A percentile compares a stretch with the other conserved stretches of the same genome.
These are phyloP conservation scores for Pseudogymnoascus sp. DNA, from an alignment of 2,329 filamentous ascomycete species.

Conservation along the genomic window DNA sequence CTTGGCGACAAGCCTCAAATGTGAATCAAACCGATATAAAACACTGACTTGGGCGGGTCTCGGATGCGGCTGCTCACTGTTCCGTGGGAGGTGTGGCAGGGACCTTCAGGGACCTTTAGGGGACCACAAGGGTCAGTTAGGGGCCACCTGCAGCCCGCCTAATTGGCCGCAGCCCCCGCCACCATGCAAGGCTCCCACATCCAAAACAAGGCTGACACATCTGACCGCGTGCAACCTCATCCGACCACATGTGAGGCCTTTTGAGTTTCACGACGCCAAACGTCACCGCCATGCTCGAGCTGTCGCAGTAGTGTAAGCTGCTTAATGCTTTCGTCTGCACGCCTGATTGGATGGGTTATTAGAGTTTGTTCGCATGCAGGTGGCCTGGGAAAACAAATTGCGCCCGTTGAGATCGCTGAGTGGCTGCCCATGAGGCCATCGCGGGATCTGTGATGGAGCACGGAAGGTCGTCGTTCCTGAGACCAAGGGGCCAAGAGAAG, in stretches of 20 bases:
- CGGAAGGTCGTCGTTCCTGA: slow-evolving; percentile 1
- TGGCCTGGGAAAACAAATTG: slow-evolving; percentile 1
- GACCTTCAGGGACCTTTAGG: not conserved
- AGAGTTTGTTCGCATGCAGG: not conserved
- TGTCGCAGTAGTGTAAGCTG: not conserved
- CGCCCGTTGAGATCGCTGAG: not conserved
- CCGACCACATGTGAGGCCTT: not conserved
- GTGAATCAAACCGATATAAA: slow-evolving; percentile 5
- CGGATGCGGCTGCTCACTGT: not conserved
- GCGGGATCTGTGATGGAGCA: not conserved
- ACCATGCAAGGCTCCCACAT: not conserved
- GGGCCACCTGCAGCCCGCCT: not conserved
- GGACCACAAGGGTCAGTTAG: not conserved
- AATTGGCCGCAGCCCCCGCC: not conserved
- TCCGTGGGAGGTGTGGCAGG: not conserved
- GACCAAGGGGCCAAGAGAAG: not conserved
- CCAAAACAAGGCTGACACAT: slow-evolving; percentile 2
- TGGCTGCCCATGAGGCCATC: not conserved
- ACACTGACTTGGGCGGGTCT: not conserved
- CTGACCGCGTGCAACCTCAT: not conserved
- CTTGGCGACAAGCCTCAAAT: slow-evolving; percentile 4
- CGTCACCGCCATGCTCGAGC: not conserved
- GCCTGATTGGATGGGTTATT: not conserved
- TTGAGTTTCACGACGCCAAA: not conserved
- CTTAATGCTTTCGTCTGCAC: not conserved